Evolutionary conservation across 345 rosid species (phyloP).

Genomic region (Moringa oleifera): DNA sequence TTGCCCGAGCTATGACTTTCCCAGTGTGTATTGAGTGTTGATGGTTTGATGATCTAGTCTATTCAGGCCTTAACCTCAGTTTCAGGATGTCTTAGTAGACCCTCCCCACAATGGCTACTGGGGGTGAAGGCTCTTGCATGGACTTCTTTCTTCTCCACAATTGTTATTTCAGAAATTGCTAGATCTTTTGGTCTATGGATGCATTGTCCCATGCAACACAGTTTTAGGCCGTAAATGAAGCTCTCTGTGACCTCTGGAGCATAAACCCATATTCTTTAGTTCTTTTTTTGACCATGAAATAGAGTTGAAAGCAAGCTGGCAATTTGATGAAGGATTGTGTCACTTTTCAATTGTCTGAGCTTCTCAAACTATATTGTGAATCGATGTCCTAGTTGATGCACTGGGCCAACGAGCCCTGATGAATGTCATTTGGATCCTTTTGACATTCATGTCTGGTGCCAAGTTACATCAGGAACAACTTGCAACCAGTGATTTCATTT

Average conservation of each 20-base stretch:
- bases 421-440: no score
- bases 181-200: conserved; percentile 11
- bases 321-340: not conserved
- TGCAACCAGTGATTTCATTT: no score
- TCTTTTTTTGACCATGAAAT: not conserved
- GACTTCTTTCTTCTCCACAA: not conserved
- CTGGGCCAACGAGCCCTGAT: no score
- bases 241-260: conserved; percentile 4
- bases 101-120: not conserved
- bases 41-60: not conserved
- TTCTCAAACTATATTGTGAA: no score
- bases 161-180: not conserved
- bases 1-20: not conserved
- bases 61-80: not conserved
- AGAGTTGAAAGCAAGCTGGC: not conserved
- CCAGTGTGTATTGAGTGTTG: not conserved
- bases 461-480: no score
- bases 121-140: not conserved
- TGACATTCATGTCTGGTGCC: no score
- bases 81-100: not conserved
- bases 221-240: not conserved
- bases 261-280: not conserved
- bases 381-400: no score
- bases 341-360: not conserved
- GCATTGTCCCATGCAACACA: not conserved